These are phyloP conservation scores for Apostasia shenzhenica DNA, from an alignment of 106 monocot species.

Conservation along the genomic window DNA sequence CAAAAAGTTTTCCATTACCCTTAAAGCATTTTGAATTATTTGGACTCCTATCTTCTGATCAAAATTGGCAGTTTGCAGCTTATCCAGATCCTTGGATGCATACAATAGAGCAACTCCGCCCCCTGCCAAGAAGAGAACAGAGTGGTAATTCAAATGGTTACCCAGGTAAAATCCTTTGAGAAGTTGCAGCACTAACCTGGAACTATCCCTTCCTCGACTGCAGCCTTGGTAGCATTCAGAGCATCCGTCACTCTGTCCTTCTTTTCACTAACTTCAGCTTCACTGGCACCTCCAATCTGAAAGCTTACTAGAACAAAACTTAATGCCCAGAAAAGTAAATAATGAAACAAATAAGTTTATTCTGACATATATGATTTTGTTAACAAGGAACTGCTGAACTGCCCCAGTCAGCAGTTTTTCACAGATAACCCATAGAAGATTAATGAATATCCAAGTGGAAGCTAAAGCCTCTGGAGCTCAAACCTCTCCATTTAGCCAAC, in stretches of 20 bases:
- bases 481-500: too few species aligned
- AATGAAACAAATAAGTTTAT: too few species aligned
- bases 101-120: constrained; percentile 70
- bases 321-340: background rate
- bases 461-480: too few species aligned
- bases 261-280: constrained; percentile 73
- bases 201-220: constrained; percentile 74
- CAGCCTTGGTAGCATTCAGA: constrained; percentile 74
- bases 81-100: constrained; percentile 54
- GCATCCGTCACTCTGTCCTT: constrained; percentile 76
- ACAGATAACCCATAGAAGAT: too few species aligned
- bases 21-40: constrained; percentile 68
- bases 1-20: constrained; percentile 19
- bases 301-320: background rate
- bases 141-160: background rate
- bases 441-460: too few species aligned
- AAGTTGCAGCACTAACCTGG: constrained; percentile 27
- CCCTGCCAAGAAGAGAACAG: constrained; percentile 19
- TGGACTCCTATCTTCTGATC: constrained; percentile 79
- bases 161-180: background rate
- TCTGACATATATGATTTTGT: too few species aligned
- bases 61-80: constrained; percentile 64
- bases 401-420: too few species aligned
- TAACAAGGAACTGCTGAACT: too few species aligned
- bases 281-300: constrained; percentile 74